Evolutionary conservation across 305 asterid genomes (phyloP).

Genomic region (Fraxinus albicans): DNA sequence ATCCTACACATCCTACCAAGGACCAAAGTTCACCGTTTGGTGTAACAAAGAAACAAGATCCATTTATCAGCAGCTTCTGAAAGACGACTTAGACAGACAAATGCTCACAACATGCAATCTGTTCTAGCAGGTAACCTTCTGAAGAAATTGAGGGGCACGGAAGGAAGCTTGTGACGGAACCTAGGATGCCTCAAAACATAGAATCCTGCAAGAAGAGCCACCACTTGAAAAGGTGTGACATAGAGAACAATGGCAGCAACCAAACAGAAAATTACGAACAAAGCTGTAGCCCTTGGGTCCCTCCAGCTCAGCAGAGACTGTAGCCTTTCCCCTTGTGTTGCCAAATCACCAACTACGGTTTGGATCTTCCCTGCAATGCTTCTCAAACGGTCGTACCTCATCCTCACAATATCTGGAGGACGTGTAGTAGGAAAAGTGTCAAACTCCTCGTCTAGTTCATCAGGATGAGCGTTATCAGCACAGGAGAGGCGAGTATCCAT

Average conservation of each 20-base stretch:
- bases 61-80: constrained; percentile 17
- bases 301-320: constrained; percentile 75
- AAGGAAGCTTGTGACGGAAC: constrained; percentile 66
- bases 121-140: constrained; percentile 67
- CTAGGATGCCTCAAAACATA: constrained; percentile 70
- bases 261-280: constrained; percentile 55
- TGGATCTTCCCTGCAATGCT: constrained; percentile 68
- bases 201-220: constrained; percentile 55
- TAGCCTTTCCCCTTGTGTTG: constrained; percentile 74
- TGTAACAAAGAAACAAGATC: constrained; percentile 19
- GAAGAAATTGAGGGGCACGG: constrained; percentile 68
- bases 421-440: constrained; percentile 69
- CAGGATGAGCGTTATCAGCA: constrained; percentile 61
- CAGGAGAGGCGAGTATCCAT: constrained; percentile 68
- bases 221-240: constrained; percentile 55
- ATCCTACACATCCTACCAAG: constrained; percentile 33
- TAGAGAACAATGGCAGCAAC: constrained; percentile 59
- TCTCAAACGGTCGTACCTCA: constrained; percentile 70
- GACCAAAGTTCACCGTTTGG: constrained; percentile 22
- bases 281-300: constrained; percentile 72
- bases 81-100: constrained; percentile 1
- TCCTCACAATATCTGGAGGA: constrained; percentile 49
- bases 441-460: constrained; percentile 71
- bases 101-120: constrained; percentile 60
- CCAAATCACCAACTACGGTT: constrained; percentile 70